Base-by-base conservation (phyloP, 257 asterid species). In the Solanum rostratum region DNA sequence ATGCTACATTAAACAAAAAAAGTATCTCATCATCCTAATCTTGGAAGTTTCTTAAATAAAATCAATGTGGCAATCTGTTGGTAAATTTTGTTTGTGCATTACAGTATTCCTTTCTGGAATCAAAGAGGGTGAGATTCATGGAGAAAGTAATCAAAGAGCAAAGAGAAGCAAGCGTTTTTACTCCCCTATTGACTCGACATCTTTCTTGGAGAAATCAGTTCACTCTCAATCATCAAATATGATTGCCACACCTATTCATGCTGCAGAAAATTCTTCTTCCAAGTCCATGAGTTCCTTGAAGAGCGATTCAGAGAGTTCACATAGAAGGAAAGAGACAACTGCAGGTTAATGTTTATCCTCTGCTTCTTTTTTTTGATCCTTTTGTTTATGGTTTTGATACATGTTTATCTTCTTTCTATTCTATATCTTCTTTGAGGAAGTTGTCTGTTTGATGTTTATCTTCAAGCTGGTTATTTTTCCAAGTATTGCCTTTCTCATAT, bases 81-180 rank as follows among this genome's bases (percentile, higher is more conserved):
- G 79, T 70, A 41, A 70, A 20, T 20, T 39, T n/a, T 70, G 18
- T 70, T 20, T 70, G 79, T 70, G 10, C 33, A 41, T 46, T 74
- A 24, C 43, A 46, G 39, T 73, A 22, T 14, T 73, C 16, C 1
- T 13, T 22, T 57, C 11, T 71, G 63, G 66, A 20, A 27, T 33
- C 20, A 19, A 30, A 80, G 66, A 49, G 27, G 81, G 86, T 18
- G 85, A 87, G 68, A 69, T 71, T 52, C 80, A 71, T 74, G 80
- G 68, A 63, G 87, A 62, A 79, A 63, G 84, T 79, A 27, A 20
- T 57, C 15, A 83, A 78, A 79, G 84, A 85, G 86, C 83, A 22
- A 90, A 90, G 79, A 84, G 91, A 87, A 87, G 82, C 85, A 85
- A 81, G 50, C 43, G 83, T 57, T 29, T 71, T 39, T 66, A 81